These are phyloP conservation scores for Ceratobasidium sp. DNA, from an alignment of 1,284 basidiomycete species.

Conservation along the genomic window DNA sequence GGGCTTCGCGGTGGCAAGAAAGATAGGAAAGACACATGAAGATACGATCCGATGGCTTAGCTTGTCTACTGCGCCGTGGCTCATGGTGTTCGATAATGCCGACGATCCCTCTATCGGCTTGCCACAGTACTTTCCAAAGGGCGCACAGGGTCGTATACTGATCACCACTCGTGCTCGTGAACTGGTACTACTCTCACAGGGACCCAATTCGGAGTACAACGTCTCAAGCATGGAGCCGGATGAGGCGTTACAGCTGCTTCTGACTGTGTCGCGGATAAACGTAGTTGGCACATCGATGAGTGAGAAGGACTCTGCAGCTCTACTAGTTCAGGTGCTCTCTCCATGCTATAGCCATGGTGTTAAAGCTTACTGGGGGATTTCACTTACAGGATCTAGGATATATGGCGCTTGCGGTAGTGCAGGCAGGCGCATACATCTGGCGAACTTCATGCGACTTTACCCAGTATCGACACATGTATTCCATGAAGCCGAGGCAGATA, in stretches of 20 bases:
- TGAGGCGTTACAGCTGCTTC: constrained; percentile 5
- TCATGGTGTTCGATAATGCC: constrained; percentile 37
- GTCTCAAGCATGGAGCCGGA: constrained; percentile 19
- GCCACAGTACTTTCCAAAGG: not conserved
- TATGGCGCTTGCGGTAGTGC: constrained; percentile 24
- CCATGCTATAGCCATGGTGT: not conserved
- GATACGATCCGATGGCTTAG: constrained; percentile 5
- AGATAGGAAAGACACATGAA: not conserved
- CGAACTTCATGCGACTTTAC: not conserved
- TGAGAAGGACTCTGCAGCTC: not conserved
- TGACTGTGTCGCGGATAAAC: not conserved
- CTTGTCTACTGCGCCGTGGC: constrained; percentile 2
- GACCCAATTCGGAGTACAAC: not conserved
- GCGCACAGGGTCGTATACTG: not conserved
- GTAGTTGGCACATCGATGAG: not conserved
- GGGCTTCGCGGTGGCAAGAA: not conserved
- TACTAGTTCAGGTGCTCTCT: not conserved
- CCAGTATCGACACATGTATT: not conserved
- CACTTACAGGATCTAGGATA: constrained; percentile 2
- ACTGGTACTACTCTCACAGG: not conserved
- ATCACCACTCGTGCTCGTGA: constrained; percentile 21
- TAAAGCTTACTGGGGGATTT: too few relatives aligned
- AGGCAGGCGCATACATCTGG: constrained; percentile 25
- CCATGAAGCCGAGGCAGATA: not conserved
- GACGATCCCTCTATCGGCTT: constrained; percentile 16